Evolutionary conservation across 306 rosid species (phyloP).

Genomic region (Quercus dentata): DNA sequence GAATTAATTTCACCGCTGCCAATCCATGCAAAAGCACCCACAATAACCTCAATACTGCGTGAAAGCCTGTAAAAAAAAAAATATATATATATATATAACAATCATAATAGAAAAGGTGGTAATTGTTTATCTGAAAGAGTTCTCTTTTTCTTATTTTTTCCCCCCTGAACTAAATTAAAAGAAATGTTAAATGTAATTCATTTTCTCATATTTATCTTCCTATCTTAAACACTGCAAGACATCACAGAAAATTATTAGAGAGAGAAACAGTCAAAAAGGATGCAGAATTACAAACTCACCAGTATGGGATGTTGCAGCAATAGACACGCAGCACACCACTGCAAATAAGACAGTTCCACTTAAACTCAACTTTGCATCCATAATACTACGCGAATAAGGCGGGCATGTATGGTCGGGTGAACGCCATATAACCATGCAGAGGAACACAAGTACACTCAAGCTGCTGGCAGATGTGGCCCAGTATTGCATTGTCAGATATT

Average conservation of each 20-base stretch:
- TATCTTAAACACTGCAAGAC: background rate
- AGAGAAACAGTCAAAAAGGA: background rate
- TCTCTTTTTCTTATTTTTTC: background rate
- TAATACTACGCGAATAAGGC: conserved; percentile 6
- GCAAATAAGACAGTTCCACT: conserved; percentile 41
- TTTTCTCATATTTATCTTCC: background rate
- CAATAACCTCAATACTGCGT: conserved; percentile 42
- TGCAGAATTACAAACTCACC: conserved; percentile 41
- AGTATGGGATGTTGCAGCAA: conserved; percentile 41
- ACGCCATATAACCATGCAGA: conserved; percentile 32
- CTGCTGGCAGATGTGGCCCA: conserved; percentile 83
- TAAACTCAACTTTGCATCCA: conserved; percentile 50
- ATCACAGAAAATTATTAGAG: background rate
- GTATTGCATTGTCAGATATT: conserved; percentile 73
- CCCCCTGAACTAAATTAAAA: background rate
- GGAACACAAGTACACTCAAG: conserved; percentile 57
- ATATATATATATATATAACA: background rate
- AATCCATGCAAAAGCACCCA: conserved; percentile 89
- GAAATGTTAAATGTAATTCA: background rate
- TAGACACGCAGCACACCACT: conserved; percentile 39
- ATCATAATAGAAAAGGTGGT: conserved; percentile 4
- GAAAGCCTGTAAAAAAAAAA: conserved; percentile 41
- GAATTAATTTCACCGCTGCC: conserved; percentile 70
- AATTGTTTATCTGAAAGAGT: background rate
- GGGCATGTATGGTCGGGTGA: conserved; percentile 3